phyloP scores from a whole-genome alignment of 176 grass and related monocot genomes.

The Aegilops bicornis region DNA sequence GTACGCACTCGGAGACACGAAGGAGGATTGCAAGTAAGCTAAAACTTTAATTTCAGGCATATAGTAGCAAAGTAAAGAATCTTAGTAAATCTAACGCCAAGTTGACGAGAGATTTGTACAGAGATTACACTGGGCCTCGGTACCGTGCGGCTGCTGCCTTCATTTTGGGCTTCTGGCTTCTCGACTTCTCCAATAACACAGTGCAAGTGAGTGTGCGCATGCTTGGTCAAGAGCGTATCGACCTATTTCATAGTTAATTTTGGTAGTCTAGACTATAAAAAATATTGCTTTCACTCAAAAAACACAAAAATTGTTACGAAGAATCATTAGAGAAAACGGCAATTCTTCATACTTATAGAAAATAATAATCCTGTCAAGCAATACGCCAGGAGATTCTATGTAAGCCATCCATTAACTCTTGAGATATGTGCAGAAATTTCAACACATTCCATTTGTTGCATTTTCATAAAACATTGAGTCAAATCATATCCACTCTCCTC shows the following conservation, averaged over 20 bases:
- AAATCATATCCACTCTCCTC: too few species aligned
- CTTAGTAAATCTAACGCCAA: neutral
- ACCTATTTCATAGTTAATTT: neutral
- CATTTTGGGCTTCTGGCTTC: conserved; percentile 77
- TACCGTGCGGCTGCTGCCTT: conserved; percentile 55
- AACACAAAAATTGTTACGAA: neutral
- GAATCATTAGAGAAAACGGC: too few species aligned
- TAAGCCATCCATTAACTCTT: too few species aligned
- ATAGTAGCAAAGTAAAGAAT: neutral
- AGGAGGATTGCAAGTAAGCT: conserved; percentile 62
- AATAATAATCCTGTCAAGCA: too few species aligned
- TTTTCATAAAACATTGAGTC: too few species aligned
- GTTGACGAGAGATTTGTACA: neutral
- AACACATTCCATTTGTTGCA: too few species aligned
- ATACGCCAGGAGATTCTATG: too few species aligned
- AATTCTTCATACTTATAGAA: too few species aligned
- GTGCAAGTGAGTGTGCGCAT: conserved; percentile 50
- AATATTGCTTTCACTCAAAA: neutral
- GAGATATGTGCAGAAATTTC: too few species aligned
- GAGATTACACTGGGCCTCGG: conserved; percentile 58
- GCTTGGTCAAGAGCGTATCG: neutral
- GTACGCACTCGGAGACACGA: conserved; percentile 63
- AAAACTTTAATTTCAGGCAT: neutral
- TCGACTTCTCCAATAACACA: conserved; percentile 89
- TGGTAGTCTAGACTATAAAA: neutral